These are phyloP conservation scores for Cercospora beticola DNA, from an alignment of 2,329 filamentous ascomycete genomes.

Conservation along the genomic window DNA sequence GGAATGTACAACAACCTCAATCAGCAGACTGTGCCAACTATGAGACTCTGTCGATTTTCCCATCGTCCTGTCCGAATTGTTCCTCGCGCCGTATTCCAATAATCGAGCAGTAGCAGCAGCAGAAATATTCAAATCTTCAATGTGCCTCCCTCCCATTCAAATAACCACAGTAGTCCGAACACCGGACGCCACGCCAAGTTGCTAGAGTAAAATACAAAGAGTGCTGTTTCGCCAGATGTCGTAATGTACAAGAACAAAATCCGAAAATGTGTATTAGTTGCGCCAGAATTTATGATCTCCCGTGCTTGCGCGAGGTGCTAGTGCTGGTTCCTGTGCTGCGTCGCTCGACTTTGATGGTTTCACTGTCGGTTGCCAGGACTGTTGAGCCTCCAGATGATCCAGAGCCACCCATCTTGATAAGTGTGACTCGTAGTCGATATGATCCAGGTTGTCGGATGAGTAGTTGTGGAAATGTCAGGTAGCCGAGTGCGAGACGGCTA, in stretches of 20 bases:
- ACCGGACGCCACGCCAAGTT: slow-evolving; percentile 2
- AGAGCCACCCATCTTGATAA: slow-evolving; percentile 33
- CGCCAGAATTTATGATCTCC: slow-evolving; percentile 5
- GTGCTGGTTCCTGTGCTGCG: slow-evolving; percentile 13
- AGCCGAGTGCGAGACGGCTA: slow-evolving; percentile 33
- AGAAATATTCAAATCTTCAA: background rate
- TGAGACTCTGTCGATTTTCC: background rate
- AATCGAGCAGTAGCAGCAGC: background rate
- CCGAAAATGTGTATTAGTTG: background rate
- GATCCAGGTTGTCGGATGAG: slow-evolving; percentile 36
- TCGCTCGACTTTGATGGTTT: slow-evolving; percentile 35
- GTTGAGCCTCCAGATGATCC: slow-evolving; percentile 26
- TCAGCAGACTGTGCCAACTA: background rate
- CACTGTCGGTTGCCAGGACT: slow-evolving; percentile 33
- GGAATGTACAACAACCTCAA: background rate
- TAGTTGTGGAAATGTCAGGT: slow-evolving; percentile 35
- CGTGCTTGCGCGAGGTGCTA: slow-evolving; percentile 20
- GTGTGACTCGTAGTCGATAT: slow-evolving; percentile 33
- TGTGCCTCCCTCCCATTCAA: background rate
- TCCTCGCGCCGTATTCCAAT: background rate
- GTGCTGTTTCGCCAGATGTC: background rate
- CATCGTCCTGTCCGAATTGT: background rate
- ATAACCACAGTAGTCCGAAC: background rate
- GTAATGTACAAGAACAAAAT: slow-evolving; percentile 11
- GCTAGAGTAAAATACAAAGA: background rate